Percentiles rank a stretch among this genome's conserved stretches.
These are phyloP conservation scores for Calonectria fujianensis DNA, from an alignment of 2,329 filamentous ascomycete species.

Conservation along the genomic window DNA sequence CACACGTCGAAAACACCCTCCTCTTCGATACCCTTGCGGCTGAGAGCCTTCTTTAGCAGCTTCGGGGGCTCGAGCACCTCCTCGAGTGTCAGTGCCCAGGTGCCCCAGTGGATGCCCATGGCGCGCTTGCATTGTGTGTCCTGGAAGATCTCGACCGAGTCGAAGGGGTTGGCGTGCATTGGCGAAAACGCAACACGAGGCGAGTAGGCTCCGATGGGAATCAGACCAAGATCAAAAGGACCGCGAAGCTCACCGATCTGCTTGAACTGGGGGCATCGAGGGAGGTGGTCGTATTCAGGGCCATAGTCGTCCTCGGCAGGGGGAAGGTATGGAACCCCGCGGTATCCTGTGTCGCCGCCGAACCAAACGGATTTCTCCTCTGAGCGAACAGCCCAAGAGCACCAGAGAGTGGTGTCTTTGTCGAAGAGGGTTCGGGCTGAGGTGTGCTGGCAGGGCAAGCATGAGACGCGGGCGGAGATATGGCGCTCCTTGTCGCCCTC, in stretches of 20 bases:
- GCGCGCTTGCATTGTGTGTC: conserved; percentile 87
- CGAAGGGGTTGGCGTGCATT: conserved; percentile 90
- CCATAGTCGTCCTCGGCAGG: conserved; percentile 81
- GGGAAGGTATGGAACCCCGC: conserved; percentile 81
- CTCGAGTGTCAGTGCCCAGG: conserved; percentile 90
- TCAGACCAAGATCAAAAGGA: conserved; percentile 92
- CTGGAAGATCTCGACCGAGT: conserved; percentile 91
- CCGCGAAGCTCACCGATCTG: conserved; percentile 88
- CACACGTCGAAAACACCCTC: conserved; percentile 87
- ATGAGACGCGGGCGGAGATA: conserved; percentile 84
- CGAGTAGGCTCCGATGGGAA: conserved; percentile 93
- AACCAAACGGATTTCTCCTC: conserved; percentile 90
- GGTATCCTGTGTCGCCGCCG: conserved; percentile 93
- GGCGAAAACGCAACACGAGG: conserved; percentile 83
- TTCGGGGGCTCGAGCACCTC: conserved; percentile 88
- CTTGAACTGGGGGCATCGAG: conserved; percentile 88
- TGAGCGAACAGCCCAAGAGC: conserved; percentile 87
- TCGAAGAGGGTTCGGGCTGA: conserved; percentile 82
- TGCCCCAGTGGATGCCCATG: conserved; percentile 94
- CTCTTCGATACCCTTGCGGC: conserved; percentile 79
- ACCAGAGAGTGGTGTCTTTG: conserved; percentile 87
- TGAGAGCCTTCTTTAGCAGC: conserved; percentile 83
- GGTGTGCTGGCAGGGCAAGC: conserved; percentile 89
- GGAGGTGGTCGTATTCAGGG: conserved; percentile 78
- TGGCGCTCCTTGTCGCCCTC: conserved; percentile 56